Base-by-base conservation (phyloP, 306 rosid species). In the Carpinus fangiana region DNA sequence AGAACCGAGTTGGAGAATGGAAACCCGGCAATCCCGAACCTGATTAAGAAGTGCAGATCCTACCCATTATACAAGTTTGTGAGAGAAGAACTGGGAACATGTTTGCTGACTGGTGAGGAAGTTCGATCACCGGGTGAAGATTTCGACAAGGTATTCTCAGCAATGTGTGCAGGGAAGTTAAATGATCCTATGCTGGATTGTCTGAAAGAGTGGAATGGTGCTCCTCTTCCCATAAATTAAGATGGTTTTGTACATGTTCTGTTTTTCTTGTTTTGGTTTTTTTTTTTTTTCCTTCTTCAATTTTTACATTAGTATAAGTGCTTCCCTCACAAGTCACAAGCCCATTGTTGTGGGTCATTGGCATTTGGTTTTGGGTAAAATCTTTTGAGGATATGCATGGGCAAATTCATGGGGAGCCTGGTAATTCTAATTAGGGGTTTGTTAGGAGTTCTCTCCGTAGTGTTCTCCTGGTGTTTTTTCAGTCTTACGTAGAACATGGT, bases 121-220 rank as follows among this genome's bases (percentile, higher is more conserved):
- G 80, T 79, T 0, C 82, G 21, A 73, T 92, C 98, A 6, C 98
- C 98, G 2, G 98, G 96, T 38, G 98, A 94, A 55, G 98, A 92
- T 59, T 89, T 76, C 82, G 98, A 94, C 8, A 92, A 87, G 81
- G 94, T 94, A 0, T 94, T 94, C 86, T 45, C 83, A 0, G 98
- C 97, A 52, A 80, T 94, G 72, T 87, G 89, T 75, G 84, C 75
- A 53, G 97, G 98, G 0, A 90, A 78, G 81, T 69, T 94, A 72
- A 89, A 90, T 76, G 93, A 94, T 48, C 96, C 98, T 3, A 48
- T 92, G 81, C 75, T 94, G 43, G 96, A 89, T 0, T 94, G 97
- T 70, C 74, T 94, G 51, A 87, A 89, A 80, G 92, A 85, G 20
- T 94, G 98, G 98, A 92, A 94, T 82, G 97, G 97, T 73, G 90